Evolutionary conservation across 257 asterid species (phyloP).

Genomic region (Jasminum sambac): DNA sequence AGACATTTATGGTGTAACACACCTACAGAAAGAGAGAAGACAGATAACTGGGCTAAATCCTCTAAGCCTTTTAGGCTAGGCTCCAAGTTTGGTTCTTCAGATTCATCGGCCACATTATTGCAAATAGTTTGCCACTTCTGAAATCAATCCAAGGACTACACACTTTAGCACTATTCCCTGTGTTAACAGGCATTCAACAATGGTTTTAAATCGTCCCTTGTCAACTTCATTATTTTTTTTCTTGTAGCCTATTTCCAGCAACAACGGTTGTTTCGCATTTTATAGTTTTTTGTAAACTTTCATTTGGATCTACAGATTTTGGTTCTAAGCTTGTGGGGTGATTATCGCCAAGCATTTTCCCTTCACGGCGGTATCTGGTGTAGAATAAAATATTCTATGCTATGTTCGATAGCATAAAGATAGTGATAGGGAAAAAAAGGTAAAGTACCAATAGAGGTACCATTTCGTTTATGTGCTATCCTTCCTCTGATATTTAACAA

Average conservation of each 20-base stretch:
- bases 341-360: conserved; percentile 34
- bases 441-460: conserved; percentile 38
- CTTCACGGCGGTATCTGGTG: conserved; percentile 37
- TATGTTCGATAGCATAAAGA: conserved; percentile 22
- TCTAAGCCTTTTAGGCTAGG: conserved; percentile 67
- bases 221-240: conserved; percentile 20
- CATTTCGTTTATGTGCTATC: conserved; percentile 42
- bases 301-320: conserved; percentile 44
- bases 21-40: conserved; percentile 49
- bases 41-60: conserved; percentile 13
- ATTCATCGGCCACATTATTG: conserved; percentile 31
- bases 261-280: conserved; percentile 18
- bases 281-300: conserved; percentile 21
- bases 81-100: conserved; percentile 46
- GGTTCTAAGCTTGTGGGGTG: conserved; percentile 35
- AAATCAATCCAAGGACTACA: conserved; percentile 25
- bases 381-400: conserved; percentile 23
- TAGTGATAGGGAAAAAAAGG: conserved; percentile 14
- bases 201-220: conserved; percentile 16
- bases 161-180: conserved; percentile 20
- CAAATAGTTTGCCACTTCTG: conserved; percentile 27
- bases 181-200: conserved; percentile 22
- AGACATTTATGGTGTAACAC: conserved; percentile 53
- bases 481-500: conserved; percentile 34
- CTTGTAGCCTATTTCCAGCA: conserved; percentile 25